Evolutionary conservation across 495 filamentous ascomycete species (phyloP), one percentile per base, ranked within the genome.

Genomic region (Penicillium canescens): DNA sequence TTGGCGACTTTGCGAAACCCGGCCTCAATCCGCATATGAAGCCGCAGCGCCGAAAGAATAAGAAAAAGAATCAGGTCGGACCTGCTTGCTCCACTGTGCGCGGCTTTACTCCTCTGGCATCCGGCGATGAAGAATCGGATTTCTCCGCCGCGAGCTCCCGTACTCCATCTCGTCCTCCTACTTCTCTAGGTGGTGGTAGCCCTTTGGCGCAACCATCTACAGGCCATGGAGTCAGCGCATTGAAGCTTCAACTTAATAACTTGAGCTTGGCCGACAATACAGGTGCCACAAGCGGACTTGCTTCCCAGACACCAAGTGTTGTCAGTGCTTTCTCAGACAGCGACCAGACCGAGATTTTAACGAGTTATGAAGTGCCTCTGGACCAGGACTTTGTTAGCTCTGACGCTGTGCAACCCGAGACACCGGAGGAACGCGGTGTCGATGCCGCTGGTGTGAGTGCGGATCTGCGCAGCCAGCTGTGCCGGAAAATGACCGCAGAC

Each of bases 351-450:
- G 78, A 84, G 54, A 68, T 77, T 12, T 73, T 84, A 70, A 84
- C 84, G n/a, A 89, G 85, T 60, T 98, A 98, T 61, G 92, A 97
- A 71, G 84, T 98, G 50, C 83, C 86, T 38, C 75, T 98, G 33
- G 90, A 96, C 49, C 70, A 91, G 40, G 94, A 96, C 68, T 98
- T 96, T 57, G 80, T 90, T 39, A 92, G 88, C 62, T 78, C 87
- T 18, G 89, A 86, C 56, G 81, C 84, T n/a, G 72, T 51, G 4
- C 62, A 68, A 12, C 67, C 71, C 35, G 75, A 79, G 42, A 61
- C 53, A 20, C 50, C 61, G n/a, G 57, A 59, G 36, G 59, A 65
- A 21, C 48, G 36, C 16, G 49, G 45, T 12, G 20, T 51, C 2
- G 50, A 34, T 12, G 36, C 40, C 14, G 36, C 50, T 11, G 41